Base-by-base conservation (phyloP, 108 stramenopile genomes). In the Cyclotella choctawhatcheeana region DNA sequence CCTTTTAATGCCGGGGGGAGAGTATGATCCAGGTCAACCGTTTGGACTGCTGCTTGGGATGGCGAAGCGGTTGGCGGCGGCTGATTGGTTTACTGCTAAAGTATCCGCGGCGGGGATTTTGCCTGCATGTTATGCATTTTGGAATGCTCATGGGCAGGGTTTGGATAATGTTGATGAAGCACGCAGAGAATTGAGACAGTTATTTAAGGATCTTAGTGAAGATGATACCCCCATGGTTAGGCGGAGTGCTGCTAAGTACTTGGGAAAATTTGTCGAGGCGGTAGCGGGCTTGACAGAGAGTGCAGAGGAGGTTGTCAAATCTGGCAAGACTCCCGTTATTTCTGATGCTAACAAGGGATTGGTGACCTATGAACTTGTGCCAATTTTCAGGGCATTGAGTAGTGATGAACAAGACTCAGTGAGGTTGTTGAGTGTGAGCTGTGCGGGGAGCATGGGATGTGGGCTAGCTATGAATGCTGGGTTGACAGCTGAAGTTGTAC, bases 201-300 rank as follows among this genome's bases (percentile, higher is more conserved):
- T 93, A 21, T 92, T 84, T 73, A 90, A 87, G 73, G 89, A 89
- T 58, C 71, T 96, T 27, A 88, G 87, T 55, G 67, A 75, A 63
- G 98, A 99, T 77, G 96, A 96, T 72, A 97, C 99, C 10, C 99
- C 99, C 67, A 98, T 97, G 97, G 99, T 99, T 7, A 82, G 97
- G 55, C 76, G 97, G 27, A 89, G 77, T 10, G 98, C 97, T 21
- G 87, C 93, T 29, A 72, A 77, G 24, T 76, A 93, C 79, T 80
- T 98, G 65, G 96, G 89, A 18, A 48, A 62, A 12, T 82, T 93
- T 31, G 74, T 83, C 25, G 71, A 76, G 71, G 75, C 74, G 21
- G 79, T 84, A 25, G 81, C 76, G 7, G 71, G 77, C 2, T 56
- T 91, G 58, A 59, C 51, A 1, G 58, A 82, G 35, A 82, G 33